phyloP scores from a whole-genome alignment of 2,329 filamentous ascomycete genomes.

The Beauveria sp. region DNA sequence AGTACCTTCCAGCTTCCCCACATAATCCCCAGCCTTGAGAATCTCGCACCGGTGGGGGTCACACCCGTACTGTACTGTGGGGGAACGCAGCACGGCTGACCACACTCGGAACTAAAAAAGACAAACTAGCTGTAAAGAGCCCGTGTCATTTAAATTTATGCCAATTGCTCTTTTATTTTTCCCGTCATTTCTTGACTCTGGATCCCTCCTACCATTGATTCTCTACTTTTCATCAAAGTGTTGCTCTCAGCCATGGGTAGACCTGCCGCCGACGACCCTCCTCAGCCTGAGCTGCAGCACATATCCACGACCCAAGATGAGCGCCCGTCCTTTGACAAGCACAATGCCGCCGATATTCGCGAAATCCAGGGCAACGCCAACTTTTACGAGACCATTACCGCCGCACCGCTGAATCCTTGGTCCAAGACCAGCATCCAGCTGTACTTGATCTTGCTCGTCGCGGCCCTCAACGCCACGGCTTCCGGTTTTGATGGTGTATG shows the following conservation, averaged over 20 bases:
- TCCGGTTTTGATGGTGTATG: slow-evolving; percentile 30
- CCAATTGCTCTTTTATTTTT: too few relatives aligned
- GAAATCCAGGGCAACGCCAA: slow-evolving; percentile 22
- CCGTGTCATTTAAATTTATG: too few relatives aligned
- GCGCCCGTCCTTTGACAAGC: slow-evolving; percentile 14
- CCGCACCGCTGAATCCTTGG: slow-evolving; percentile 23
- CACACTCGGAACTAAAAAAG: too few relatives aligned
- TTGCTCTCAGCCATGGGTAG: background rate
- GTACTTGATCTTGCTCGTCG: slow-evolving; percentile 28
- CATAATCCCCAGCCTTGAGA: too few relatives aligned
- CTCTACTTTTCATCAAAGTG: too few relatives aligned
- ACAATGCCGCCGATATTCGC: slow-evolving; percentile 15
- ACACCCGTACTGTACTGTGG: too few relatives aligned
- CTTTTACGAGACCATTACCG: slow-evolving; percentile 21
- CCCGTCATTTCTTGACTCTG: too few relatives aligned
- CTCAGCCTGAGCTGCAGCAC: slow-evolving; percentile 2
- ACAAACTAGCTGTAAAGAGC: too few relatives aligned
- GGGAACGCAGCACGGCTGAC: too few relatives aligned
- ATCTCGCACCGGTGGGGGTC: too few relatives aligned
- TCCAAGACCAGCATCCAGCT: slow-evolving; percentile 28
- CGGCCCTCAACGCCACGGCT: slow-evolving; percentile 29
- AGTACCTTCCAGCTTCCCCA: too few relatives aligned
- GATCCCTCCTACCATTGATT: too few relatives aligned
- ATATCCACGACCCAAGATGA: background rate
- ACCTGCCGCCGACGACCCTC: background rate